Evolutionary conservation across 1,284 basidiomycete genomes (phyloP).

Genomic region (Tylopilus orsonianus): DNA sequence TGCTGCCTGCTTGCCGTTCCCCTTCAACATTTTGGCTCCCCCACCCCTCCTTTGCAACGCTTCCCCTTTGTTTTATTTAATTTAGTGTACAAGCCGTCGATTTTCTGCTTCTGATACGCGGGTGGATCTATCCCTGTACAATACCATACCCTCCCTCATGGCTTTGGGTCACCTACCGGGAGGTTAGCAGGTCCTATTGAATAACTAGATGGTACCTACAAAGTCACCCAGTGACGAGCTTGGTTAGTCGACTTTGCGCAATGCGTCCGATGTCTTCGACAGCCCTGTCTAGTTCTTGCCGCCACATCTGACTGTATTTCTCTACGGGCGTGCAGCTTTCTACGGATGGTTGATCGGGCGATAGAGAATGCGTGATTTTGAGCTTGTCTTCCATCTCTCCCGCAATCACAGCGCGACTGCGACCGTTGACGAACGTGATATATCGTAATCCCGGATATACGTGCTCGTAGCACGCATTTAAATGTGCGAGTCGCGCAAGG

Average conservation of each 20-base stretch:
- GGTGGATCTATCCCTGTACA: conserved; percentile 16
- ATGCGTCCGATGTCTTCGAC: conserved; percentile 75
- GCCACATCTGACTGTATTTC: conserved; percentile 51
- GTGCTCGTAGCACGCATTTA: conserved; percentile 78
- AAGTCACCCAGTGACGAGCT: conserved; percentile 16
- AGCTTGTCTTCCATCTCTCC: conserved; percentile 77
- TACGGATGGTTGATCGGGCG: conserved; percentile 41
- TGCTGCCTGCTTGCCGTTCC: conserved; percentile 4
- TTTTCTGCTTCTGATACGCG: conserved; percentile 1
- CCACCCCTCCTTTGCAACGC: neutral
- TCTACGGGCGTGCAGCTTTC: conserved; percentile 42
- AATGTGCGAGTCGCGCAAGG: conserved; percentile 56
- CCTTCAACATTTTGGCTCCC: conserved; percentile 4
- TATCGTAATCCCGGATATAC: conserved; percentile 76
- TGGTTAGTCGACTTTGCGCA: conserved; percentile 62
- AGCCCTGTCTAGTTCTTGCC: conserved; percentile 65
- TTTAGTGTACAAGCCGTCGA: conserved; percentile 15
- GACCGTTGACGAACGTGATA: conserved; percentile 90
- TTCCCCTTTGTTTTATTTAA: conserved; percentile 6
- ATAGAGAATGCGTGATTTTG: conserved; percentile 49
- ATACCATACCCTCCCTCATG: conserved; percentile 8
- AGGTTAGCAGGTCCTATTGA: neutral
- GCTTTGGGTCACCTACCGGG: neutral
- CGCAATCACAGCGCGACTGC: conserved; percentile 68
- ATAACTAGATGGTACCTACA: conserved; percentile 4